phyloP scores from a whole-genome alignment of 108 stramenopile species.

The Fistulifera pelliculosa region DNA sequence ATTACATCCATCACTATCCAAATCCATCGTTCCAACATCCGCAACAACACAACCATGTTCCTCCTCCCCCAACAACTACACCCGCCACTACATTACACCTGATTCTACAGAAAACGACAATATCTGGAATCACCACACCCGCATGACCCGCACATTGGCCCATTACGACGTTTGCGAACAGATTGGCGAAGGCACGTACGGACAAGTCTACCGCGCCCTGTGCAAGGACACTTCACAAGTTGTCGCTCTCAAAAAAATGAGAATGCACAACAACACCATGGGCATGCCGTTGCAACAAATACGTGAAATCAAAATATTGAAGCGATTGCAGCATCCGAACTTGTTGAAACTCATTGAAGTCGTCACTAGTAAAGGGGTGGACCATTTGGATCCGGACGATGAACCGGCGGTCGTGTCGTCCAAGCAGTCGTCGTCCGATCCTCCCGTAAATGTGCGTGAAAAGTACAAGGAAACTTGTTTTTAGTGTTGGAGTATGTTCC shows the following conservation, averaged over 20 bases:
- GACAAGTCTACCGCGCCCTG: slow-evolving; percentile 72
- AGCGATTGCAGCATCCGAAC: slow-evolving; percentile 58
- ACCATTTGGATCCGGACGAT: slow-evolving; percentile 65
- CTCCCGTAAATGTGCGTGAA: slow-evolving; percentile 39
- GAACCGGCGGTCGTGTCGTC: slow-evolving; percentile 7
- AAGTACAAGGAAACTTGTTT: slow-evolving; percentile 75
- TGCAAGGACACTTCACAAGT: slow-evolving; percentile 43
- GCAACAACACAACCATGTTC: too few species aligned
- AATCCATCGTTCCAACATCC: too few species aligned
- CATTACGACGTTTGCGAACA: slow-evolving; percentile 69
- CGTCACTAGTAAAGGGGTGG: slow-evolving; percentile 75
- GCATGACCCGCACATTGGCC: slow-evolving; percentile 66
- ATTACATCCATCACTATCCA: too few species aligned
- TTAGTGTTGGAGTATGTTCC: slow-evolving; percentile 74
- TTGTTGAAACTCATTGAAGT: slow-evolving; percentile 75
- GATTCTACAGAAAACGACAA: background rate
- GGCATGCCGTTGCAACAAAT: slow-evolving; percentile 75
- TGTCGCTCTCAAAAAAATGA: slow-evolving; percentile 79
- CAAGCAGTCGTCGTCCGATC: background rate
- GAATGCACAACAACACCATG: slow-evolving; percentile 41
- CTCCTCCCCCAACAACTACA: too few species aligned
- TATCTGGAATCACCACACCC: slow-evolving; percentile 13
- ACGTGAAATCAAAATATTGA: slow-evolving; percentile 80
- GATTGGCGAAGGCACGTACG: slow-evolving; percentile 85
- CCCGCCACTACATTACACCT: too few species aligned